Base-by-base conservation (phyloP, 768 basidiomycete genomes). In the Hypholoma fasciculare region DNA sequence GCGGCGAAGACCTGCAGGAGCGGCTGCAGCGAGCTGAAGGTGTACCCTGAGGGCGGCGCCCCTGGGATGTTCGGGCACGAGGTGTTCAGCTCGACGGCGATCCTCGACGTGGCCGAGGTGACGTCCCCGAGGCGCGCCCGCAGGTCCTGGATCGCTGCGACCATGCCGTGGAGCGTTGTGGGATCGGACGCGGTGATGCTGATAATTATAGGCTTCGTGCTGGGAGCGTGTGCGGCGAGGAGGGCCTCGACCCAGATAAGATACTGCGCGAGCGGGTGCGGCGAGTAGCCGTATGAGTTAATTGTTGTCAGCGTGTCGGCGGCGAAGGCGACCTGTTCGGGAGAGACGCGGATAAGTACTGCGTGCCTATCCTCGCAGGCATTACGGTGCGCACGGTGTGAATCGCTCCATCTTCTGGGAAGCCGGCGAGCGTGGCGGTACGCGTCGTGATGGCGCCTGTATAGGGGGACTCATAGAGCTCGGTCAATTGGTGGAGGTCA, bases 251-350 rank as follows among this genome's bases (percentile, higher is more conserved):
- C 74, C 87, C 88, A 91, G 50, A 67, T 70, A 44, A 92, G 68
- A 73, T 94, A 95, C 20, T 67, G 62, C n/a, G 75, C 65, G 43
- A 95, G 79, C 5, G 89, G 84, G 64, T 87, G 79, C 0, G 92
- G 93, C 7, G 91, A 94, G 73, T 94, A 96, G 20, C 93, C 93
- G 71, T 91, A 95, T 0, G 88, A 89, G 69, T 95, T 95, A 59
- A 92, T 67, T 14, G 92, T 86, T n/a, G 89, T 79, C 38, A 79
- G 62, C 8, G 76, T 65, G 13, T 74, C 72, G 39, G 71, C 72
- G 47, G 83, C 60, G 62, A 92, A 89, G 14, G 80, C 82, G 48
- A 89, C 87, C 89, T 91, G 55, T 34, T 34, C 9, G 30, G 5
- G 26, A 34, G 40, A 14, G 53, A 61, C 11, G 43, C 34, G 26